Evolutionary conservation across 257 asterid species (phyloP).

Genomic region (Solanum gandarillasii): DNA sequence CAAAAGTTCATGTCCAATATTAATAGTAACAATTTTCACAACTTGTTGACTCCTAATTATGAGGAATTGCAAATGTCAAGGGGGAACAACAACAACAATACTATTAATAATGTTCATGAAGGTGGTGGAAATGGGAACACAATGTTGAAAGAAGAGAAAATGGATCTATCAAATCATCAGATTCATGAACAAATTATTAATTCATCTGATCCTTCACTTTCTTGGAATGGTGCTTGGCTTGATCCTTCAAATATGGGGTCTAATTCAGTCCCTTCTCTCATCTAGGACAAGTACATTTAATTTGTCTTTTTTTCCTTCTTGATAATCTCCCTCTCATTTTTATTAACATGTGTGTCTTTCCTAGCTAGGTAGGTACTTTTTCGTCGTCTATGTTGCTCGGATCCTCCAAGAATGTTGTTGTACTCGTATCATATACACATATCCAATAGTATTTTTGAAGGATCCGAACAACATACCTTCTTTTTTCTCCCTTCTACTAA

Average conservation of each 20-base stretch:
- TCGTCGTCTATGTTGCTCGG: neutral
- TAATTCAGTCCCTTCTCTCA: slow-evolving; percentile 33
- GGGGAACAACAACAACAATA: neutral
- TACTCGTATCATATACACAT: neutral
- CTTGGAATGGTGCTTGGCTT: slow-evolving; percentile 37
- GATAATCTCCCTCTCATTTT: slow-evolving; percentile 4
- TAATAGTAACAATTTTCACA: neutral
- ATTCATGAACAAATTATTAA: slow-evolving; percentile 13
- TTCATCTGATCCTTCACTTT: slow-evolving; percentile 17
- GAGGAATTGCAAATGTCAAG: slow-evolving; percentile 12
- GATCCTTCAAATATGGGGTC: slow-evolving; percentile 39
- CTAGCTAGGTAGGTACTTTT: neutral
- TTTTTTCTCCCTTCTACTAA: neutral
- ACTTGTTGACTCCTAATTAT: neutral
- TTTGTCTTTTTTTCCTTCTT: neutral
- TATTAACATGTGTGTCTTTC: slow-evolving; percentile 1
- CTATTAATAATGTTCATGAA: neutral
- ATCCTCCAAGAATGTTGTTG: neutral
- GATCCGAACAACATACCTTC: neutral
- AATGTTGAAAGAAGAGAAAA: slow-evolving; percentile 20
- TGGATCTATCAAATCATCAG: slow-evolving; percentile 13
- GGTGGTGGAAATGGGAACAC: neutral
- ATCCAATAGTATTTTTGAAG: neutral
- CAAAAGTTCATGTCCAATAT: slow-evolving; percentile 9
- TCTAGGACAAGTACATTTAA: slow-evolving; percentile 1